phyloP scores from a whole-genome alignment of 768 basidiomycete species.

The Termitomyces heimii region DNA sequence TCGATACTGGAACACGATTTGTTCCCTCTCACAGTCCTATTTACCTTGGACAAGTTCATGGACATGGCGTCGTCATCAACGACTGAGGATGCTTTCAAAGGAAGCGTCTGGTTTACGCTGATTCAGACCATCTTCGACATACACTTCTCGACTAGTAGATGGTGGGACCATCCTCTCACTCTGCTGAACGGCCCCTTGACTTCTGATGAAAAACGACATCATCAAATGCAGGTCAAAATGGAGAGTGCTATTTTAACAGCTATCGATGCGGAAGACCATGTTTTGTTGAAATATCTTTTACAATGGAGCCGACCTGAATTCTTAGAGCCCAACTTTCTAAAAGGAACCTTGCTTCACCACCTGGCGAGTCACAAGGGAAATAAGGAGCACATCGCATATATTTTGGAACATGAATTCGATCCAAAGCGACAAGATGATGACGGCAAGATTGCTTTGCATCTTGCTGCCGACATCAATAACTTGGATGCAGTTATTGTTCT shows the following conservation, averaged over 20 bases:
- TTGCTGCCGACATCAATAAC: background rate
- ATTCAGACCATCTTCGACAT: background rate
- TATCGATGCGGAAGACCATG: background rate
- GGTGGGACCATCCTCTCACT: background rate
- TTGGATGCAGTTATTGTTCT: background rate
- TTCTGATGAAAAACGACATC: background rate
- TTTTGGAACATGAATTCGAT: background rate
- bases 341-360: background rate
- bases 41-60: background rate
- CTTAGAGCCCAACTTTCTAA: background rate
- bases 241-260: background rate
- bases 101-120: background rate
- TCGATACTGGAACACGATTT: background rate
- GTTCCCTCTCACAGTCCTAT: background rate
- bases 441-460: background rate
- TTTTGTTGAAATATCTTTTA: background rate
- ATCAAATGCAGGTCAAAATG: background rate
- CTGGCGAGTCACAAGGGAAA: background rate
- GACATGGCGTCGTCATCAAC: background rate
- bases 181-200: background rate
- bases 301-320: background rate
- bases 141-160: background rate
- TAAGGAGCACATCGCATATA: background rate
- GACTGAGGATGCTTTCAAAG: background rate
- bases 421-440: background rate